Base-by-base conservation (phyloP, 345 rosid species). In the Mercurialis annua region DNA sequence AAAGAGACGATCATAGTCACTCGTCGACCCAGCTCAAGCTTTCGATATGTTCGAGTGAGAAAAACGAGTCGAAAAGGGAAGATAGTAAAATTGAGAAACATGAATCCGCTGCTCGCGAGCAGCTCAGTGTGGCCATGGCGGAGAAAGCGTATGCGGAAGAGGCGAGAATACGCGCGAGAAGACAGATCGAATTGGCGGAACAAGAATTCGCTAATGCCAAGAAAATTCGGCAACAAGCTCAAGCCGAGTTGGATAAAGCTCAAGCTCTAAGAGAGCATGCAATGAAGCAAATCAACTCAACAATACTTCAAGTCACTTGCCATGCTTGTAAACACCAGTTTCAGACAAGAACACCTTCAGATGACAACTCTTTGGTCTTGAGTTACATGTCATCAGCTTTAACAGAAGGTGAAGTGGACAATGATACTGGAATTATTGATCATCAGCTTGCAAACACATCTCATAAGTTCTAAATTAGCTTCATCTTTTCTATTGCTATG, bases 101-200 rank as follows among this genome's bases (percentile, higher is more conserved):
- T 36, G 64, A 51, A 4, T 0, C 50, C 66, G 74, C 65, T 31
- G 67, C 77, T 0, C 66, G 69, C 0, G 83, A 83, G 73, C 85
- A 82, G 60, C 59, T 81, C 44, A 76, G 77, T 71, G 7, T 83
- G 70, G 97, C 96, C 6, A 63, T 81, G 84, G 83, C 82, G 0
- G 91, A 88, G 79, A 84, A 81, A 64, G 75, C 72, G 1, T 81
- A 72, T 24, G 91, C 95, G 0, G 87, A 86, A 51, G 85, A 87
- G 65, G 84, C 86, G 18, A 84, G 96, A 76, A 75, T 72, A 59
- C 84, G 78, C 14, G 96, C 95, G 0, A 89, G 81, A 65, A 67
- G 82, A 44, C 90, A 86, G 87, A 82, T 86, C 34, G 92, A 90
- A 73, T 70, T 86, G 62, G 99, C 99, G 0, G 95, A 94, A 72